A percentile compares a stretch with the other conserved stretches of the same genome.
Conservation (phyloP, 139 green algal genomes). For the Bryopsis sp. region DNA sequence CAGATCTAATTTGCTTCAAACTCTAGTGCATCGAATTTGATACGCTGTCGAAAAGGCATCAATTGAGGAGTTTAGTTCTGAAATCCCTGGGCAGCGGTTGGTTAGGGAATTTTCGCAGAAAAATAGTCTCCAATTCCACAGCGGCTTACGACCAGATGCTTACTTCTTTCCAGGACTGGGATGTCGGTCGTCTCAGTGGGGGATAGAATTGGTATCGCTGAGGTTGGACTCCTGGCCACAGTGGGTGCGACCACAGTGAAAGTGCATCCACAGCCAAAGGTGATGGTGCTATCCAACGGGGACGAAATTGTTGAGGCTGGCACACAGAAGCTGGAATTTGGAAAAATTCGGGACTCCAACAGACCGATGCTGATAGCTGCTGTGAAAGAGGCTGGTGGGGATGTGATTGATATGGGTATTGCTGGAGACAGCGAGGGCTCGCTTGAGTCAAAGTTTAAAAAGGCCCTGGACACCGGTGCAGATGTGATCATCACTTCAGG, state of each 20-base stretch:
- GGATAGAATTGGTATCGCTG: slow-evolving; percentile 55
- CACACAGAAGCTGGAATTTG: slow-evolving; percentile 36
- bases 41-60: too few relatives aligned
- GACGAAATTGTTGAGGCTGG: slow-evolving; percentile 50
- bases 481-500: slow-evolving; percentile 82
- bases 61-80: too few relatives aligned
- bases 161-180: too few relatives aligned
- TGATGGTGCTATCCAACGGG: slow-evolving; percentile 81
- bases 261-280: slow-evolving; percentile 24
- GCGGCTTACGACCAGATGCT: too few relatives aligned
- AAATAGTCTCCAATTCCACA: too few relatives aligned
- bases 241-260: slow-evolving; percentile 56
- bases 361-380: slow-evolving; percentile 79
- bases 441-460: slow-evolving; percentile 52
- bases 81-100: too few relatives aligned
- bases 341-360: slow-evolving; percentile 86
- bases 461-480: slow-evolving; percentile 42
- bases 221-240: slow-evolving; percentile 86
- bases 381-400: slow-evolving; percentile 34
- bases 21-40: too few relatives aligned
- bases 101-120: too few relatives aligned
- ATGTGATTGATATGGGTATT: slow-evolving; percentile 46
- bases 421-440: slow-evolving; percentile 38
- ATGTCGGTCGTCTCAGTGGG: slow-evolving; percentile 63
- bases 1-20: too few relatives aligned